phyloP scores from a whole-genome alignment of 345 rosid species.

The Salix dunnii region DNA sequence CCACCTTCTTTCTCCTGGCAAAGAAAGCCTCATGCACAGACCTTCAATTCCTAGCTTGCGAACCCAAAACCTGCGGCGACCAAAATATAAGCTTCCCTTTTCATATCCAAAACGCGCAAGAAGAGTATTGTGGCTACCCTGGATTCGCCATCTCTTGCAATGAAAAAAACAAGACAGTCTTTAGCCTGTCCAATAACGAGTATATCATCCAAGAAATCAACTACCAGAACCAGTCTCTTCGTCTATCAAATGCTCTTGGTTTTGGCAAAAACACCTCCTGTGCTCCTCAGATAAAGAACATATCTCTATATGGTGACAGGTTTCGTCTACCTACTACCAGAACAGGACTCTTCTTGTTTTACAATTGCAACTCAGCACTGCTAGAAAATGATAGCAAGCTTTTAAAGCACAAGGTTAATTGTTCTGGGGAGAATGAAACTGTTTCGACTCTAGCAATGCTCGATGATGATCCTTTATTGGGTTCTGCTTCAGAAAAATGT shows the following conservation, averaged over 20 bases:
- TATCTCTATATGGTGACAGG: slow-evolving; percentile 14
- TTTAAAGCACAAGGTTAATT: slow-evolving; percentile 6
- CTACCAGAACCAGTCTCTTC: slow-evolving; percentile 35
- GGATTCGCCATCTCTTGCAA: slow-evolving; percentile 42
- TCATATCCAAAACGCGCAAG: slow-evolving; percentile 23
- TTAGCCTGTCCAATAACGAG: slow-evolving; percentile 14
- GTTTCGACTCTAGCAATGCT: slow-evolving; percentile 21
- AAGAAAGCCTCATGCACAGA: slow-evolving; percentile 11
- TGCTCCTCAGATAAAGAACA: slow-evolving; percentile 20
- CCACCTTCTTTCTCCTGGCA: slow-evolving; percentile 7
- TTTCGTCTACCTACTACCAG: neutral
- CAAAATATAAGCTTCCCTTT: slow-evolving; percentile 38
- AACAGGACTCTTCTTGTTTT: slow-evolving; percentile 12
- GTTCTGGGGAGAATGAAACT: neutral
- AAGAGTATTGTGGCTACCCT: slow-evolving; percentile 42
- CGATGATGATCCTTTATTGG: slow-evolving; percentile 18
- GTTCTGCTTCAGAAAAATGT: slow-evolving; percentile 23
- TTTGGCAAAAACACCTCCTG: neutral
- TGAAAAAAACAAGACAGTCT: slow-evolving; percentile 18
- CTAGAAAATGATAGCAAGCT: neutral
- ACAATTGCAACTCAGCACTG: slow-evolving; percentile 23
- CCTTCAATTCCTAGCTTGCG: slow-evolving; percentile 22
- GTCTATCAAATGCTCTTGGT: slow-evolving; percentile 27
- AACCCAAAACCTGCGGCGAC: slow-evolving; percentile 28
- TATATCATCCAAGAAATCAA: slow-evolving; percentile 30